phyloP scores from a whole-genome alignment of 495 filamentous ascomycete genomes.

The Penicillium arizonense region DNA sequence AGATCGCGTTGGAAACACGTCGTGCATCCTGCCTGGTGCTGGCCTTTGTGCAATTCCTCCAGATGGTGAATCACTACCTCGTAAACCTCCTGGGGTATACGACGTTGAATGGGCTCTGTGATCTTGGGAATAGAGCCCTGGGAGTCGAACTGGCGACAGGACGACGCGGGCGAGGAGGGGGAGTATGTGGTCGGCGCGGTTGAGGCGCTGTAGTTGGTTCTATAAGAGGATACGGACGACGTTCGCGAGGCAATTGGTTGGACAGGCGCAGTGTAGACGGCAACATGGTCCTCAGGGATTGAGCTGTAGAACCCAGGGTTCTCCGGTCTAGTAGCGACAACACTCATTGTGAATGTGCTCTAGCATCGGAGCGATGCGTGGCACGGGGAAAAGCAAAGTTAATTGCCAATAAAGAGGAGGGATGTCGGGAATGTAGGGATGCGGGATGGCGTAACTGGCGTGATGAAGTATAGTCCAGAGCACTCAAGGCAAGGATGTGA shows the following conservation, averaged over 20 bases:
- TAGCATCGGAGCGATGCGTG: slow-evolving; percentile 20
- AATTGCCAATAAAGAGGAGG: slow-evolving; percentile 9
- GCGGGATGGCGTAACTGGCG: slow-evolving; percentile 14
- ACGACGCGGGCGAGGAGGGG: slow-evolving; percentile 34
- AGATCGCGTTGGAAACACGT: slow-evolving; percentile 80
- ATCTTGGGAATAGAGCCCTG: slow-evolving; percentile 33
- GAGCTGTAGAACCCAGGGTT: slow-evolving; percentile 31
- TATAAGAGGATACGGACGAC: slow-evolving; percentile 43
- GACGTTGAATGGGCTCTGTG: slow-evolving; percentile 44
- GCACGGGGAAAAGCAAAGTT: slow-evolving; percentile 7
- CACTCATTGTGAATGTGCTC: slow-evolving; percentile 36
- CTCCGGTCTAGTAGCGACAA: slow-evolving; percentile 44
- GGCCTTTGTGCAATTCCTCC: slow-evolving; percentile 45
- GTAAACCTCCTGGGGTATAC: slow-evolving; percentile 55
- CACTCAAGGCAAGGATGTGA: neutral
- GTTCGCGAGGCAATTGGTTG: slow-evolving; percentile 34
- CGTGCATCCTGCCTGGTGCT: slow-evolving; percentile 53
- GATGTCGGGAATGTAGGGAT: slow-evolving; percentile 23
- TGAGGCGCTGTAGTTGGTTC: slow-evolving; percentile 38
- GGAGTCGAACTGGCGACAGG: slow-evolving; percentile 38
- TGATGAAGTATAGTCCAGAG: no score
- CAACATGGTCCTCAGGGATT: slow-evolving; percentile 17
- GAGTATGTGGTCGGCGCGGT: slow-evolving; percentile 41
- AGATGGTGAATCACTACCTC: slow-evolving; percentile 54
- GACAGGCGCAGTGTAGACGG: slow-evolving; percentile 23